Conservation (phyloP, 768 basidiomycete species). For the Tremella yokohamensis region DNA sequence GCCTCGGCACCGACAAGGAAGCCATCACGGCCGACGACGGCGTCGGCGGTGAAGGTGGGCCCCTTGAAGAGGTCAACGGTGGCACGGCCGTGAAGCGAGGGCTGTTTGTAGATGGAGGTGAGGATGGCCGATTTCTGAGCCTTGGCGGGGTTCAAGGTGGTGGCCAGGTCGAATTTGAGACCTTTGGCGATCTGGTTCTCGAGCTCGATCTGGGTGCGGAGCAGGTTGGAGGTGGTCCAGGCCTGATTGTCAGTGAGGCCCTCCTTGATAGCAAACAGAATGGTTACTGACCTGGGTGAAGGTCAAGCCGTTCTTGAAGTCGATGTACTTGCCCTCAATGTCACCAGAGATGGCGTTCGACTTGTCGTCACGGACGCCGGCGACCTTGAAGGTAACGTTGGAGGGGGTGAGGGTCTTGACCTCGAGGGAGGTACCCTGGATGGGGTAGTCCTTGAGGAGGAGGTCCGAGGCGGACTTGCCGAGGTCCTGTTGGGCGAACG, state of each 20-base stretch:
- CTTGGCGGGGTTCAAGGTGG: constrained; percentile 81
- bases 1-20: constrained; percentile 96
- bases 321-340: constrained; percentile 89
- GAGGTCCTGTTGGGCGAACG: constrained; percentile 39
- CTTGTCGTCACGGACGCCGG: constrained; percentile 74
- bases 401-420: constrained; percentile 58
- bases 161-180: constrained; percentile 86
- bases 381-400: constrained; percentile 88
- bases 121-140: constrained; percentile 76
- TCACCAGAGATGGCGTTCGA: constrained; percentile 73
- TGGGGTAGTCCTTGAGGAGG: constrained; percentile 85
- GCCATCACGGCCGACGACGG: constrained; percentile 91
- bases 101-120: constrained; percentile 88
- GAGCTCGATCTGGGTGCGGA: constrained; percentile 87
- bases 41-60: constrained; percentile 93
- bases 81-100: constrained; percentile 86
- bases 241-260: constrained; percentile 55
- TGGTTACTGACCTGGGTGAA: constrained; percentile 60
- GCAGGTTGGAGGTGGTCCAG: constrained; percentile 91
- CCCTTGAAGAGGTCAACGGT: constrained; percentile 95
- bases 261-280: neutral
- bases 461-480: constrained; percentile 98
- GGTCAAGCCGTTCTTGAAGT: constrained; percentile 86
- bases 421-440: constrained; percentile 57
- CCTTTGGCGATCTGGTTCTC: constrained; percentile 97